These are phyloP conservation scores for Chiua virens DNA, from an alignment of 768 basidiomycete species.

Conservation along the genomic window DNA sequence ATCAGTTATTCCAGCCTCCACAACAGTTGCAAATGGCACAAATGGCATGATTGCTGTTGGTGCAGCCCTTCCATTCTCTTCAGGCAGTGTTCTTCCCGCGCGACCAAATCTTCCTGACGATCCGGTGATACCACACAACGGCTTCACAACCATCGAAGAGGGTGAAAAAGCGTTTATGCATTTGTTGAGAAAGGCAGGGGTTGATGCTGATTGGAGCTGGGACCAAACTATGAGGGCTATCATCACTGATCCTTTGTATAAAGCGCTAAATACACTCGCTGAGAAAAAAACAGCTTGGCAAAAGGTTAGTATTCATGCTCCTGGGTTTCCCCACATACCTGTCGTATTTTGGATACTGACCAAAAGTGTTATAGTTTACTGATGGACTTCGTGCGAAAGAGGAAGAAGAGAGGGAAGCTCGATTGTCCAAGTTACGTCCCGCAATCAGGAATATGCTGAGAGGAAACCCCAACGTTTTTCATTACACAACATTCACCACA, in stretches of 20 bases:
- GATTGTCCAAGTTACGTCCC: slow-evolving; percentile 84
- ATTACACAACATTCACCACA: slow-evolving; percentile 88
- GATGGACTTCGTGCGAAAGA: slow-evolving; percentile 76
- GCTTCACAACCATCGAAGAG: slow-evolving; percentile 82
- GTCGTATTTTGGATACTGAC: slow-evolving; percentile 6
- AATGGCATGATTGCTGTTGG: slow-evolving; percentile 45
- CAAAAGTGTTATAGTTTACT: slow-evolving; percentile 52
- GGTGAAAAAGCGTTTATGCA: slow-evolving; percentile 94
- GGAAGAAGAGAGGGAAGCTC: slow-evolving; percentile 80
- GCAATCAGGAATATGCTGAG: slow-evolving; percentile 83
- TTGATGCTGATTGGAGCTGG: slow-evolving; percentile 95
- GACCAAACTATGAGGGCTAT: slow-evolving; percentile 97
- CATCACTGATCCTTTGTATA: slow-evolving; percentile 97
- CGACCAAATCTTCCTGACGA: slow-evolving; percentile 84
- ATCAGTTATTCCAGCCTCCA: slow-evolving; percentile 32
- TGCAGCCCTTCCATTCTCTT: slow-evolving; percentile 62
- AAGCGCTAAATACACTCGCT: slow-evolving; percentile 87
- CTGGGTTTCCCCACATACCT: background rate
- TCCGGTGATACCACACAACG: slow-evolving; percentile 86
- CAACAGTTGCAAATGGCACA: slow-evolving; percentile 49
- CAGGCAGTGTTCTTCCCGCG: slow-evolving; percentile 62
- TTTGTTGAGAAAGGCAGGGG: slow-evolving; percentile 83
- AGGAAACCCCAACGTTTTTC: slow-evolving; percentile 84
- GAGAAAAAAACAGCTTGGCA: slow-evolving; percentile 95
- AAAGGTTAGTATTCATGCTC: slow-evolving; percentile 57